Evolutionary conservation across 2,329 filamentous ascomycete genomes (phyloP).

Genomic region (Curvularia eragrostidis): DNA sequence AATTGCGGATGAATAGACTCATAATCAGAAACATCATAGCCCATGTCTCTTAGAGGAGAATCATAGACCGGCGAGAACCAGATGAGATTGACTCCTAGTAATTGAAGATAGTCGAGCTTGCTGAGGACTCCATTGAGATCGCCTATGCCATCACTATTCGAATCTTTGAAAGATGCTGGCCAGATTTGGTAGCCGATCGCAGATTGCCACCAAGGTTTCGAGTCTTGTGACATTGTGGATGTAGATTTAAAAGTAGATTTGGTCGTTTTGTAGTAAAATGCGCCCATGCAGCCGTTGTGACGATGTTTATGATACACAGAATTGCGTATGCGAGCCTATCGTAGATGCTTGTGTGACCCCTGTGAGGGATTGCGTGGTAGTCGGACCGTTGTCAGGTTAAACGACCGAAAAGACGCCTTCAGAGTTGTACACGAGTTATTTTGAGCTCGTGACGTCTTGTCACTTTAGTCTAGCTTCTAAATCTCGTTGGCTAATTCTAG

Average conservation of each 20-base stretch:
- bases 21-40: slow-evolving; percentile 74
- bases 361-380: neutral
- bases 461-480: neutral
- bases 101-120: slow-evolving; percentile 61
- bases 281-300: neutral
- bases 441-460: neutral
- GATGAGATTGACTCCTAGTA: slow-evolving; percentile 67
- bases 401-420: neutral
- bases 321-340: neutral
- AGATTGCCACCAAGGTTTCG: slow-evolving; percentile 2
- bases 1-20: slow-evolving; percentile 70
- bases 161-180: slow-evolving; percentile 51
- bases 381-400: neutral
- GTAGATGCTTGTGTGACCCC: neutral
- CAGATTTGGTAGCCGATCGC: slow-evolving; percentile 16
- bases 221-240: neutral
- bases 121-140: slow-evolving; percentile 53
- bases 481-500: neutral
- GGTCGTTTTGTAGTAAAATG: neutral
- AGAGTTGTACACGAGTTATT: neutral
- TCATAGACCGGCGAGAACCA: slow-evolving; percentile 73
- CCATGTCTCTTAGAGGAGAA: slow-evolving; percentile 71
- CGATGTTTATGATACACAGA: neutral
- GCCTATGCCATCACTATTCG: slow-evolving; percentile 65
- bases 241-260: neutral